Evolutionary conservation across 1,284 basidiomycete genomes (phyloP), one percentile per base, ranked within the genome.

Genomic region (Cryptococcus wingfieldii): DNA sequence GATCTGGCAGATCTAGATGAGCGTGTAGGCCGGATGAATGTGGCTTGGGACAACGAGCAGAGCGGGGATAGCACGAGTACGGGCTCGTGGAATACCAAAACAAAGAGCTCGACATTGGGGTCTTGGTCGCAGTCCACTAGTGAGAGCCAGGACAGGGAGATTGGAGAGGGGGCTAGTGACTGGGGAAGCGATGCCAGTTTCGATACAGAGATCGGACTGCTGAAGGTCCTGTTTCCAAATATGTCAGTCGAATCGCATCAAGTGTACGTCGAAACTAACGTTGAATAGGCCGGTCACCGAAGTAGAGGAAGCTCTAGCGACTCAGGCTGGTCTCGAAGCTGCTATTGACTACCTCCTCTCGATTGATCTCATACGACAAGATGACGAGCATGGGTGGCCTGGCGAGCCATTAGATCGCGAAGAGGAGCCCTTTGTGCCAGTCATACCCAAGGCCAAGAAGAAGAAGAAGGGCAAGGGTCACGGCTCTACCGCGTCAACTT

Each of bases 301-400:
- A 7, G 50, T 74, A 7, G 50, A 41, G 2, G 55, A 65, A 4
- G 70, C 69, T 0, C 49, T 72, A 0, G 44, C 58, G 9, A 51
- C 63, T 2, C 63, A 68, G 38, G 42, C 55, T 7, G 60, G 54
- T 31, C 43, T 69, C 3, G 58, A 62, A 37, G 68, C 63, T 1
- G 66, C 71, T 1, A 69, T 74, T 49, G 71, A 75, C 43, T 58
- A 70, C 48, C 67, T 75, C 4, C 62, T 75, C 1, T 75, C 73
- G 0, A 50, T 72, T 27, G 73, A 75, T 47, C 46, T 68, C 14
- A 72, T 75, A 28, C 60, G 63, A 10, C 62, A 65, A 28, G 67
- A 65, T 37, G 60, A 71, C 55, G 50, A 51, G 2, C 54, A 57
- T 2, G 71, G 71, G 1, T 75, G 71, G 71, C 65, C 66, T 2